A percentile compares a stretch with the other conserved stretches of the same genome.
Conservation (phyloP, 331 rosid species). For the Quercus tomentella region DNA sequence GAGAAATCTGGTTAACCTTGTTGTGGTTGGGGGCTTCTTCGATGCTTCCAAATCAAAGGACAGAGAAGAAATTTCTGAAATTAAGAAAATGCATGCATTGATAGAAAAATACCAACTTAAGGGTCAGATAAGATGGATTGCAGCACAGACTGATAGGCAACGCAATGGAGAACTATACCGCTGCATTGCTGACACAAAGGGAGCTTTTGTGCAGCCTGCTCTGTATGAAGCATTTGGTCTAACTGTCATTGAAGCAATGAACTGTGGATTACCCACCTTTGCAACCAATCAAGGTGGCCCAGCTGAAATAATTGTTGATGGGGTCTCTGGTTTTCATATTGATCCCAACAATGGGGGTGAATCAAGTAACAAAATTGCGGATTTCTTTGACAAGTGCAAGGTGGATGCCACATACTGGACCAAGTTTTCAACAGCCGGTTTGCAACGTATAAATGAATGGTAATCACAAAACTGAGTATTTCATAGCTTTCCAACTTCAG, state of each 20-base stretch:
- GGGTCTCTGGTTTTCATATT: conserved; percentile 80
- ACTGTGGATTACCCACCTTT: conserved; percentile 91
- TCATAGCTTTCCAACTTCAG: neutral
- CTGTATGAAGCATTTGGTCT: conserved; percentile 92
- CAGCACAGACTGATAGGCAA: conserved; percentile 72
- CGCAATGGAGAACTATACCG: conserved; percentile 91
- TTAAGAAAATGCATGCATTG: conserved; percentile 64
- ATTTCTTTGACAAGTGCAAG: conserved; percentile 79
- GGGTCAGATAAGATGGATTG: conserved; percentile 94
- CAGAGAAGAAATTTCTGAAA: conserved; percentile 81
- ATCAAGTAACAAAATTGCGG: conserved; percentile 66
- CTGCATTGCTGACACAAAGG: conserved; percentile 73
- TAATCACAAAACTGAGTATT: conserved; percentile 16
- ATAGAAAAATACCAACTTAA: conserved; percentile 64
- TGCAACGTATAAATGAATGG: conserved; percentile 86
- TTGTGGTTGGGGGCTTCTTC: conserved; percentile 92
- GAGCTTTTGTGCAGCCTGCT: conserved; percentile 96
- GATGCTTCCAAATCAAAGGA: conserved; percentile 90
- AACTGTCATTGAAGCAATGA: conserved; percentile 98
- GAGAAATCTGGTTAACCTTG: conserved; percentile 77
- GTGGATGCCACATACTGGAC: conserved; percentile 54
- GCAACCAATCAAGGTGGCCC: conserved; percentile 99
- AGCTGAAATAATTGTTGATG: conserved; percentile 87
- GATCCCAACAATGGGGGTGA: conserved; percentile 74
- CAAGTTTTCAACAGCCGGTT: conserved; percentile 42